Percentiles rank a stretch among this genome's conserved stretches.
These are phyloP conservation scores for Aspergillus transmontanensis DNA, from an alignment of 2,329 filamentous ascomycete genomes.

Conservation along the genomic window DNA sequence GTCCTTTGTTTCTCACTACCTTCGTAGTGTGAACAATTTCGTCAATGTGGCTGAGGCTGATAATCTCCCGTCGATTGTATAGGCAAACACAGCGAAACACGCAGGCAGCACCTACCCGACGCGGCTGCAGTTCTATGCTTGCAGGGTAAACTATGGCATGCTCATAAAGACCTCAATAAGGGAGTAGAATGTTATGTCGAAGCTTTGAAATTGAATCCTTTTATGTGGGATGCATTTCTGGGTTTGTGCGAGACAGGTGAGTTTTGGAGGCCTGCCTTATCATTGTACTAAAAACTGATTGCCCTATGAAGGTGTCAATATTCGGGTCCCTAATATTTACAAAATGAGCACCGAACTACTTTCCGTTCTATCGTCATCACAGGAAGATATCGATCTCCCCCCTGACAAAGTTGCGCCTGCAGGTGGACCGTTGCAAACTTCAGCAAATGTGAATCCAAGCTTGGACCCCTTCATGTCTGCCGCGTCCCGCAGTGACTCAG, in stretches of 20 bases:
- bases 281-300: conserved; percentile 7
- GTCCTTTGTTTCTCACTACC: background rate
- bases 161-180: conserved; percentile 76
- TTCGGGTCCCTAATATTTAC: conserved; percentile 86
- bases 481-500: conserved; percentile 36
- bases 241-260: conserved; percentile 77
- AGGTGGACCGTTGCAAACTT: conserved; percentile 39
- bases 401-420: conserved; percentile 36
- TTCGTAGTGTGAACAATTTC: background rate
- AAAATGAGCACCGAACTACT: conserved; percentile 69
- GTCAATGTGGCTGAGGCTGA: conserved; percentile 5
- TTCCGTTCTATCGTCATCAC: conserved; percentile 46
- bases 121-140: conserved; percentile 80
- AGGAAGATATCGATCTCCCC: conserved; percentile 31
- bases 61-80: conserved; percentile 7
- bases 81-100: conserved; percentile 74
- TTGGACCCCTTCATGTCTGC: conserved; percentile 48
- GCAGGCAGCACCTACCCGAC: conserved; percentile 76
- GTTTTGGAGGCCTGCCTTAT: conserved; percentile 12
- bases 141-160: conserved; percentile 83
- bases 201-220: conserved; percentile 83
- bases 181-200: conserved; percentile 87
- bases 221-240: conserved; percentile 97
- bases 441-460: conserved; percentile 39
- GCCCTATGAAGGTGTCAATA: conserved; percentile 65